Base-by-base conservation (phyloP, 2,329 filamentous ascomycete species). In the Tympanopsis confertula region DNA sequence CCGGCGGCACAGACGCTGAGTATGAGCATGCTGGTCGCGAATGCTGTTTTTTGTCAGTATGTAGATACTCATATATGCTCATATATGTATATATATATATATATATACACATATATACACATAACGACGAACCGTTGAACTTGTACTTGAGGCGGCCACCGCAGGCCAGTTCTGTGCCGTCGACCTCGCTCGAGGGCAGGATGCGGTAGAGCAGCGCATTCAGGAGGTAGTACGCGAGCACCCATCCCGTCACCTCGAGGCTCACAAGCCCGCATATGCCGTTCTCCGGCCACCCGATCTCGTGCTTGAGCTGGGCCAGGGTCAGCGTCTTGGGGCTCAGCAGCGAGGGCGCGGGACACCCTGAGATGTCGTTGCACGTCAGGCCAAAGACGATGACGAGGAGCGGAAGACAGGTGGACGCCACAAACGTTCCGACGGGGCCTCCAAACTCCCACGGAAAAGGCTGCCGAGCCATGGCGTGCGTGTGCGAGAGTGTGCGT, bases 121-220 rank as follows among this genome's bases (percentile, higher is more conserved):
- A 15, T 35, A 36, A 32, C 30, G 32, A 14, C n/a, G 17, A 32
- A 69, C 66, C 60, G 46, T 73, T 74, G 53, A 83, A 77, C 41
- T 78, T 74, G 56, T 83, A 83, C 52, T 69, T 74, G 44, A 79
- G 19, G 45, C 64, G 67, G 29, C 74, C 74, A 39, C 76, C 76
- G 42, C 61, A 70, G 36, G 60, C 56, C 44, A 85, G 58, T 46
- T 71, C 59, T 4, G 67, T 68, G 5, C 80, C 80, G 36, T 78
- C 60, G 3, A 62, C 61, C 42, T 74, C 68, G 44, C 69, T 61
- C 26, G 73, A 78, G 3, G 80, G 81, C n/a, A 86, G 62, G 20
- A 80, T 60, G 30, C 71, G 56, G 46, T 81, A 69, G 19, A 84
- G 56, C 20, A 73, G 54, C 46, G 82, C 55, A 48, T 70, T 78